Evolutionary conservation across 805 yeast species (phyloP).

Genomic region (Yarrowia phangngaensis): DNA sequence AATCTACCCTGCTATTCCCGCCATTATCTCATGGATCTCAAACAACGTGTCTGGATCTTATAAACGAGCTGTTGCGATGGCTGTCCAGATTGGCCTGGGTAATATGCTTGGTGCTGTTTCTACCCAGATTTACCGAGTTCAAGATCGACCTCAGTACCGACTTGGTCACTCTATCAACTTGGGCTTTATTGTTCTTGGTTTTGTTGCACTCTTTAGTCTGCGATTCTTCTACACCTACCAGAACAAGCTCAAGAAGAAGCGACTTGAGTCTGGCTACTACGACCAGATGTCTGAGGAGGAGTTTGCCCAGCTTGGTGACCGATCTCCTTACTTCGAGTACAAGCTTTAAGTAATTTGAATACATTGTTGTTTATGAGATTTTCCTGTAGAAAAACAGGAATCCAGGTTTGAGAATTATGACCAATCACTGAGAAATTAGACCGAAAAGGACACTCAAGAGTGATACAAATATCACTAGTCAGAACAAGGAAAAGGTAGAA

Average conservation of each 20-base stretch:
- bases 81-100: conserved; percentile 59
- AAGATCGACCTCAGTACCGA: conserved; percentile 51
- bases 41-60: conserved; percentile 54
- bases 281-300: conserved; percentile 1
- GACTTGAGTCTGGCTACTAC: conserved; percentile 10
- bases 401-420: no score
- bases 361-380: no score
- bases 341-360: no score
- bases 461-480: no score
- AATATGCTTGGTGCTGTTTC: conserved; percentile 62
- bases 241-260: conserved; percentile 5
- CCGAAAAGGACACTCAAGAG: no score
- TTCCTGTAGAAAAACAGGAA: no score
- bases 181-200: conserved; percentile 43
- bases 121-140: conserved; percentile 49
- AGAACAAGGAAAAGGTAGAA: no score
- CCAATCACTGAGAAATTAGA: no score
- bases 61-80: conserved; percentile 52
- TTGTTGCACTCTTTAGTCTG: conserved; percentile 28
- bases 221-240: background rate
- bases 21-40: conserved; percentile 56
- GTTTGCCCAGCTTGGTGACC: conserved; percentile 18
- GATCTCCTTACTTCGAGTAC: conserved; percentile 19
- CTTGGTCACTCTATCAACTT: conserved; percentile 51
- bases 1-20: conserved; percentile 57